These are phyloP conservation scores for Cucurbitaria berberidis DNA, from an alignment of 2,329 filamentous ascomycete species.

Conservation along the genomic window DNA sequence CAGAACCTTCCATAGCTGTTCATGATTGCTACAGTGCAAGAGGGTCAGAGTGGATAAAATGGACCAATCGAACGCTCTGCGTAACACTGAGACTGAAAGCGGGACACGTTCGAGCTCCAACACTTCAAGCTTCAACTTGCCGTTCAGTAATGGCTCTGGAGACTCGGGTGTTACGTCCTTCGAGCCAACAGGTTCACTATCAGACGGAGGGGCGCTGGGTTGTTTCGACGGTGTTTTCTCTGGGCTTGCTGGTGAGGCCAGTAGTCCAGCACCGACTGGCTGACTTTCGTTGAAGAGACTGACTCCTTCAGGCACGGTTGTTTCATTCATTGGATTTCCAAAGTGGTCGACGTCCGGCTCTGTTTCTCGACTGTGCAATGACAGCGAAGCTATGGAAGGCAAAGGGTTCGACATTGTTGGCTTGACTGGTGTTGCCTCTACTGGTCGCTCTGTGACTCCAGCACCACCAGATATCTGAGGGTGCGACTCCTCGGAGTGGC, in stretches of 20 bases:
- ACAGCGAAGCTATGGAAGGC: constrained; percentile 25
- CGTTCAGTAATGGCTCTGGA: constrained; percentile 55
- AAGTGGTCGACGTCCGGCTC: constrained; percentile 37
- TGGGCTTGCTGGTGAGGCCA: constrained; percentile 6
- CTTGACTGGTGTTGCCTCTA: constrained; percentile 28
- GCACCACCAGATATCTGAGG: constrained; percentile 11
- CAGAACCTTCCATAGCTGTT: constrained; percentile 76
- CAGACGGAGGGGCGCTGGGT: neutral
- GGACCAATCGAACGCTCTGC: constrained; percentile 76
- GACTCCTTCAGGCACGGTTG: constrained; percentile 31
- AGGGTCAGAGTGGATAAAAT: constrained; percentile 74
- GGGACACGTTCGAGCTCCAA: constrained; percentile 77
- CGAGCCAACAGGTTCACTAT: constrained; percentile 1
- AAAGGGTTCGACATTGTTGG: constrained; percentile 16
- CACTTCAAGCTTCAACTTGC: constrained; percentile 70
- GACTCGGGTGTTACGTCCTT: constrained; percentile 4
- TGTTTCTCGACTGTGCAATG: constrained; percentile 37
- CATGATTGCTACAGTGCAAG: constrained; percentile 74
- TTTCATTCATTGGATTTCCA: constrained; percentile 33
- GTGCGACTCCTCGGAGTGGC: constrained; percentile 42
- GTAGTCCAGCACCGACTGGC: constrained; percentile 16
- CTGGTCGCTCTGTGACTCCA: constrained; percentile 21
- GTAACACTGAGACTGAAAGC: constrained; percentile 73
- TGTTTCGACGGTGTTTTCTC: constrained; percentile 8
- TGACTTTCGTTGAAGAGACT: constrained; percentile 30